Evolutionary conservation across 148 eudicot species (phyloP).

Genomic region (Vaccinium darrowii): DNA sequence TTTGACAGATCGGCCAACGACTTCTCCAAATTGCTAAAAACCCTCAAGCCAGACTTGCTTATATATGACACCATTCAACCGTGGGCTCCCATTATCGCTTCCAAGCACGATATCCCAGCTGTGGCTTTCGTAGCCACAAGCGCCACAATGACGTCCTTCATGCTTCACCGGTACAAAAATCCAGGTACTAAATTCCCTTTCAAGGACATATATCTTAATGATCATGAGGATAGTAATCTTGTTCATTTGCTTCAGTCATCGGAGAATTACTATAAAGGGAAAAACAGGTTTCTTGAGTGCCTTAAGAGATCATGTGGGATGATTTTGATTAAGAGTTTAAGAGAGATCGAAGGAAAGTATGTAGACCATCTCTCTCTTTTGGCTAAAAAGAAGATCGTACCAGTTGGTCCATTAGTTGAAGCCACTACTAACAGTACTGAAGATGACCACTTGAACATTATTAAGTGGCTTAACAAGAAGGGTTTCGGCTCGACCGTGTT

Average conservation of each 20-base stretch:
- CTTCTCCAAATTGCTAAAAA: neutral
- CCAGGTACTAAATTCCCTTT: conserved; percentile 5
- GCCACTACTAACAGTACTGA: neutral
- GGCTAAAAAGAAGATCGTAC: neutral
- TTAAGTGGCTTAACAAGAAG: conserved; percentile 1
- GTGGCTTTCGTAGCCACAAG: too few species aligned
- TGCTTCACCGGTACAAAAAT: conserved; percentile 14
- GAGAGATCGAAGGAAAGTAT: neutral
- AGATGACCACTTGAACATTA: neutral
- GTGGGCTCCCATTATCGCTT: conserved; percentile 16
- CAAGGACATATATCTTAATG: conserved; percentile 9
- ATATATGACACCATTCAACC: conserved; percentile 23
- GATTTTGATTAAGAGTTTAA: neutral
- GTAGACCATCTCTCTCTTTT: neutral
- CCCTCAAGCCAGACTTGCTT: conserved; percentile 12
- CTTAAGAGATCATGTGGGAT: neutral
- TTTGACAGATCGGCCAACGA: neutral
- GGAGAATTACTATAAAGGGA: conserved; percentile 9
- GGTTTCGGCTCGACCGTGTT: neutral
- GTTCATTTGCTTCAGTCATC: neutral
- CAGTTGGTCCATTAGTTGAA: neutral
- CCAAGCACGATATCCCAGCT: conserved; percentile 8
- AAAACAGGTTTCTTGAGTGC: neutral
- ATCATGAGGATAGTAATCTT: conserved; percentile 12
- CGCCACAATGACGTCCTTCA: conserved; percentile 20